Evolutionary conservation across 805 yeast genomes (phyloP).

Genomic region (Pichia scutulata): DNA sequence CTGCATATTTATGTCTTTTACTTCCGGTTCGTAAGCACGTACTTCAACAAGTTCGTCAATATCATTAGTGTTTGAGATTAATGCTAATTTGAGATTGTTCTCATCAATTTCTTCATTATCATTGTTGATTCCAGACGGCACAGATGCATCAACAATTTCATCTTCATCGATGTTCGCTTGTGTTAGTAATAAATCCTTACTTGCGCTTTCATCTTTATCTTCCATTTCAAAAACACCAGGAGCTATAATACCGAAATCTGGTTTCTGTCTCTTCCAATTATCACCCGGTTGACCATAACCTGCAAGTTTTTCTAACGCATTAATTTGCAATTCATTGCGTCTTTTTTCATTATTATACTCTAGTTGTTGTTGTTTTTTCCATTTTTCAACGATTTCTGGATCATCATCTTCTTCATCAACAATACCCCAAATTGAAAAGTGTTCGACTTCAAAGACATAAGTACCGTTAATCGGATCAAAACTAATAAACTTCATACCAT

Average conservation of each 20-base stretch:
- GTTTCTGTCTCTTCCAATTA: conserved; percentile 25
- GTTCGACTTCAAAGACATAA: conserved; percentile 80
- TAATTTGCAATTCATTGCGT: conserved; percentile 13
- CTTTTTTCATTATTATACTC: conserved; percentile 15
- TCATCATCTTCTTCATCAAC: conserved; percentile 59
- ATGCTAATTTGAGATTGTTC: conserved; percentile 1
- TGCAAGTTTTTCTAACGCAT: conserved; percentile 18
- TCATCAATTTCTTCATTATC: conserved; percentile 5
- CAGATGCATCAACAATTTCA: conserved; percentile 6
- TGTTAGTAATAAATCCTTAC: background rate
- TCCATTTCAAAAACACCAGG: conserved; percentile 26
- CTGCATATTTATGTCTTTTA: conserved; percentile 38
- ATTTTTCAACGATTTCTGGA: conserved; percentile 31
- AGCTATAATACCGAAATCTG: conserved; percentile 11
- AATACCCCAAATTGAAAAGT: conserved; percentile 93
- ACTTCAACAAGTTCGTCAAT: conserved; percentile 42
- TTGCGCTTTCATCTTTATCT: conserved; percentile 14
- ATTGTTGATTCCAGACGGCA: background rate
- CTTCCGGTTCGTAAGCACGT: conserved; percentile 65
- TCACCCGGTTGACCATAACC: conserved; percentile 13
- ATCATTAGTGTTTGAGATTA: conserved; percentile 1
- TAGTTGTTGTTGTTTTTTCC: conserved; percentile 22
- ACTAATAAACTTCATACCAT: conserved; percentile 73
- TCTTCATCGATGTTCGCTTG: background rate
- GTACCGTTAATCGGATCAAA: conserved; percentile 67